Conservation (phyloP, 2,329 filamentous ascomycete species). For the Monosporascus sp. region DNA sequence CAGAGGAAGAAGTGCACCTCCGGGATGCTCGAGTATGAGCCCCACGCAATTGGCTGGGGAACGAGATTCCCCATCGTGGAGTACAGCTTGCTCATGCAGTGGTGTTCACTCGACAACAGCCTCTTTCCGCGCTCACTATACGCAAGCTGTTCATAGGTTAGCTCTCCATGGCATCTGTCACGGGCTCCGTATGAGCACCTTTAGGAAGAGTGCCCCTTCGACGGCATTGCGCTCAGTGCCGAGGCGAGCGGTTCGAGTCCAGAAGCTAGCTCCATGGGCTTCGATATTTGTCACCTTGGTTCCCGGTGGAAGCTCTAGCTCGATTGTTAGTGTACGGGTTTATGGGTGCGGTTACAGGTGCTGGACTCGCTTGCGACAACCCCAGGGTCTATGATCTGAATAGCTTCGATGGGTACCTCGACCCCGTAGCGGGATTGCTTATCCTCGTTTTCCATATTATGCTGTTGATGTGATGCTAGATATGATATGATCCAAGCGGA, state of each 20-base stretch:
- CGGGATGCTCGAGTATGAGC: conserved; percentile 7
- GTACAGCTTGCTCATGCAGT: conserved; percentile 7
- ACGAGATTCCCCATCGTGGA: conserved; percentile 4
- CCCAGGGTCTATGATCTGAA: conserved; percentile 6
- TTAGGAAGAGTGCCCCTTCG: conserved; percentile 9
- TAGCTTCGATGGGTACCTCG: conserved; percentile 7
- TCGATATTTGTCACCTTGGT: conserved; percentile 3
- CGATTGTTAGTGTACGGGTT: not conserved
- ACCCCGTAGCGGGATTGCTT: not conserved
- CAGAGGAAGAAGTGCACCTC: conserved; percentile 14
- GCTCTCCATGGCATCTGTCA: not conserved
- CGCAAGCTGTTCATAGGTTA: conserved; percentile 5
- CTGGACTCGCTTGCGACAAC: conserved; percentile 5
- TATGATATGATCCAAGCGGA: no score
- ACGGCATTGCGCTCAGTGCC: conserved; percentile 3
- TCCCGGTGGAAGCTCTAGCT: conserved; percentile 7
- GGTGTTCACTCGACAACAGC: conserved; percentile 11
- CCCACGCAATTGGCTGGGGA: conserved; percentile 8
- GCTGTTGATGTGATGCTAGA: not conserved
- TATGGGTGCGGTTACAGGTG: not conserved
- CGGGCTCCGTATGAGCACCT: conserved; percentile 4
- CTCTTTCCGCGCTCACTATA: conserved; percentile 6
- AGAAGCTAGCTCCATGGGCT: conserved; percentile 12
- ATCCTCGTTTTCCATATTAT: not conserved
- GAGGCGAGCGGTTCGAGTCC: conserved; percentile 17